Conservation (phyloP, 2,329 filamentous ascomycete genomes). For the Cladophialophora bantiana region DNA sequence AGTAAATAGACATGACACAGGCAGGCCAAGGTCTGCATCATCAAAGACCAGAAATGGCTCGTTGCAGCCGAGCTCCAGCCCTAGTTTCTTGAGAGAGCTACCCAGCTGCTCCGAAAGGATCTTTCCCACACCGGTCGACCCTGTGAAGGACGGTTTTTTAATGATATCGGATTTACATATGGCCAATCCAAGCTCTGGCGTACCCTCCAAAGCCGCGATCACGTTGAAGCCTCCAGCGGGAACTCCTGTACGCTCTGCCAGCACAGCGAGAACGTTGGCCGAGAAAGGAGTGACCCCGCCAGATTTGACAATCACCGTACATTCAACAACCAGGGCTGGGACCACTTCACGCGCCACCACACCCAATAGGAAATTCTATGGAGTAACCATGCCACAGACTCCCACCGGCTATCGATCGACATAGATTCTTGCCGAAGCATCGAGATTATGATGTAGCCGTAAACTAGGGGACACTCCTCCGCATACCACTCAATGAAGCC, state of each 20-base stretch:
- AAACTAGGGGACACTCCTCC: conserved; percentile 55
- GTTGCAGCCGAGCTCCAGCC: conserved; percentile 54
- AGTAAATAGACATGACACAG: conserved; percentile 27
- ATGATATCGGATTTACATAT: conserved; percentile 42
- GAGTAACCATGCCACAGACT: conserved; percentile 69
- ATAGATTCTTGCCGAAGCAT: conserved; percentile 72
- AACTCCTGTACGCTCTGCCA: conserved; percentile 45
- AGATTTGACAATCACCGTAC: conserved; percentile 47
- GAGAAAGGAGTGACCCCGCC: conserved; percentile 46
- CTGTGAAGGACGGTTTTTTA: conserved; percentile 44
- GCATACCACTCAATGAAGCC: conserved; percentile 60
- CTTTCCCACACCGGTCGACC: conserved; percentile 45
- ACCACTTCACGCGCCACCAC: conserved; percentile 62
- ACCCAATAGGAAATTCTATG: conserved; percentile 73
- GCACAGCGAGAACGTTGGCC: conserved; percentile 41
- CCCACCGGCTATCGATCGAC: conserved; percentile 84
- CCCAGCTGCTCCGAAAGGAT: conserved; percentile 44
- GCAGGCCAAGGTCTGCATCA: conserved; percentile 47
- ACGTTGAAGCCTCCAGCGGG: conserved; percentile 46
- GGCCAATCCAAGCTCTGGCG: conserved; percentile 70
- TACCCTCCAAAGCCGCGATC: conserved; percentile 69
- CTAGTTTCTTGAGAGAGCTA: conserved; percentile 50
- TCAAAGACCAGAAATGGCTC: conserved; percentile 51
- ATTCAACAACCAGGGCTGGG: conserved; percentile 48
- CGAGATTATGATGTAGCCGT: conserved; percentile 63